Evolutionary conservation across 768 basidiomycete genomes (phyloP), one percentile per base, ranked within the genome.

Genomic region (Butyriboletus loyo): DNA sequence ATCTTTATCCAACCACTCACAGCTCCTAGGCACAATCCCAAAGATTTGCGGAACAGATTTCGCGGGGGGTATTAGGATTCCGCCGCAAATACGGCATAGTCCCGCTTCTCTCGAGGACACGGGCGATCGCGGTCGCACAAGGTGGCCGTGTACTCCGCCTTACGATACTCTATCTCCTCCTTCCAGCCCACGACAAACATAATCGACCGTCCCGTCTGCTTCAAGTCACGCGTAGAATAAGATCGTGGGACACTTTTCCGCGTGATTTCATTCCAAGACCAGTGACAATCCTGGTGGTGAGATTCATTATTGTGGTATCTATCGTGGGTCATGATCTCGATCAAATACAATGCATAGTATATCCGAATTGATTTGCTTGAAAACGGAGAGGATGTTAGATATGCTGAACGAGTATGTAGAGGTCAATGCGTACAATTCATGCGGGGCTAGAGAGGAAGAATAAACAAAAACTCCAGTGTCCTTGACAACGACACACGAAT

Each of bases 381-480:
- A 9, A n/a, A 22, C 13, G 10, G 8, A 28, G 2, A 30, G 13
- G 6, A 9, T 32, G 11, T 36, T 27, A 19, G 7, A 54, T 10
- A 43, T 31, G 42, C 31, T 37, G 17, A 27, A 41, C 24, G 21
- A 31, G 27, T 11, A 21, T 13, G n/a, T 19, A 27, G 27, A 31
- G 9, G 22, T 24, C 13, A 7, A 5, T 11, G 11, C 34, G 27
- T 59, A 28, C 28, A 42, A 51, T 39, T 30, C 46, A 17, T 45
- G 38, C 36, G n/a, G 21, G 31, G 7, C 21, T n/a, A 52, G 14
- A 44, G 15, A 32, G n/a, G 32, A 15, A 25, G 17, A 38, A 10
- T 7, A 34, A 36, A 53, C 31, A 7, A 34, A 25, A 30, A 35
- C 11, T 52, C 30, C 38, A 51, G 34, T 46, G 56, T 54, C 59